These are phyloP conservation scores for Paecilomyces niveus DNA, from an alignment of 2,329 filamentous ascomycete genomes.

Conservation along the genomic window DNA sequence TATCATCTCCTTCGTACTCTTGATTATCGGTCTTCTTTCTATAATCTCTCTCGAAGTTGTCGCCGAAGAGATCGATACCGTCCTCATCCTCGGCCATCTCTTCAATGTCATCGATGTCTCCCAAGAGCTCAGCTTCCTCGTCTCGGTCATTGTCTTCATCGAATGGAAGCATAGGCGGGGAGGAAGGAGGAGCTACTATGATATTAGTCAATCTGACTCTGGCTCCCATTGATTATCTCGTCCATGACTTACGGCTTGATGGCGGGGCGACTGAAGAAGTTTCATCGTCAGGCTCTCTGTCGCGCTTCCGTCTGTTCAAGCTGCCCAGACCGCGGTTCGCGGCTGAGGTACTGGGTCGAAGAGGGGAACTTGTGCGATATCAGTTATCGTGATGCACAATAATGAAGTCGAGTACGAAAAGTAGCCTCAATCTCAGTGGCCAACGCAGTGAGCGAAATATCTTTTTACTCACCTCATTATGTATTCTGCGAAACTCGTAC, in stretches of 20 bases:
- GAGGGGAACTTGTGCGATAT: conserved; percentile 59
- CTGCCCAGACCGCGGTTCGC: conserved; percentile 65
- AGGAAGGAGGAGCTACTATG: conserved; percentile 45
- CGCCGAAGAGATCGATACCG: conserved; percentile 62
- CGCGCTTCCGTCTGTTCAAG: conserved; percentile 53
- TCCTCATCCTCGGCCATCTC: conserved; percentile 64
- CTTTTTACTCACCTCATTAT: conserved; percentile 7
- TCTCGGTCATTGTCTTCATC: conserved; percentile 42
- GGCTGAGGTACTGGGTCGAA: conserved; percentile 72
- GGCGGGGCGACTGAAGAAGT: conserved; percentile 54
- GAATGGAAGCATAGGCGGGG: conserved; percentile 51
- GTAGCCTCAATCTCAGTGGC: neutral
- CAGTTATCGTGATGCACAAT: neutral
- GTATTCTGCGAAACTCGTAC: neutral
- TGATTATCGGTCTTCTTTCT: conserved; percentile 41
- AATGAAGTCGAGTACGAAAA: neutral
- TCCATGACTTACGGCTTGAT: conserved; percentile 51
- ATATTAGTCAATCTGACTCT: conserved; percentile 9
- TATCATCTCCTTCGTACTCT: conserved; percentile 51
- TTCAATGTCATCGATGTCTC: conserved; percentile 60
- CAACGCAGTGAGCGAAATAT: neutral
- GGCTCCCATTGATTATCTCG: neutral
- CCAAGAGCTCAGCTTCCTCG: conserved; percentile 53
- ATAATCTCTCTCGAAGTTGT: conserved; percentile 61
- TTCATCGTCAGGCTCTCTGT: conserved; percentile 58